Evolutionary conservation across 1,284 basidiomycete genomes (phyloP).

Genomic region (Fistulina hepatica): DNA sequence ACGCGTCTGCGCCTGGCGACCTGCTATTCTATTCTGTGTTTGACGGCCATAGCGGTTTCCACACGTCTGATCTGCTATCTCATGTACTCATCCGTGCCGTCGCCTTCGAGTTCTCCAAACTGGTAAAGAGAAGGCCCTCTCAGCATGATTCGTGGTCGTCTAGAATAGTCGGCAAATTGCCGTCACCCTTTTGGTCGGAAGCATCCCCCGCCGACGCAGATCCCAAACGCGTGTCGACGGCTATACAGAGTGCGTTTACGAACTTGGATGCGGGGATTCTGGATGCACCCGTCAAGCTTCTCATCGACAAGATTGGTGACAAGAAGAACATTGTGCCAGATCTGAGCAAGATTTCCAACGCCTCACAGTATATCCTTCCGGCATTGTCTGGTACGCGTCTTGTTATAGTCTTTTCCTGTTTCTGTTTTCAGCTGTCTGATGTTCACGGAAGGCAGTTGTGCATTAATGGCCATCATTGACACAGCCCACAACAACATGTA

Average conservation of each 20-base stretch:
- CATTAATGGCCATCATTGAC: conserved; percentile 78
- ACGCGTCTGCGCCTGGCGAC: conserved; percentile 62
- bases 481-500: conserved; percentile 73
- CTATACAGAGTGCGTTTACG: conserved; percentile 71
- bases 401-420: too few relatives aligned
- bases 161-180: conserved; percentile 13
- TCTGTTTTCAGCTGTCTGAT: too few relatives aligned
- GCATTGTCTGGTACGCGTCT: too few relatives aligned
- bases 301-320: conserved; percentile 46
- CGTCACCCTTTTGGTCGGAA: conserved; percentile 24
- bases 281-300: conserved; percentile 64
- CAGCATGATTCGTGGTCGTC: conserved; percentile 23
- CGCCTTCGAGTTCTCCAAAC: conserved; percentile 59
- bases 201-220: conserved; percentile 37
- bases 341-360: too few relatives aligned
- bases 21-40: conserved; percentile 80
- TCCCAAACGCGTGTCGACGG: conserved; percentile 52
- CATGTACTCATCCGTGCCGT: conserved; percentile 83
- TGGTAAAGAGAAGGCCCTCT: conserved; percentile 31
- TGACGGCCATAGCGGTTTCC: conserved; percentile 83
- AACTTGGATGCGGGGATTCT: conserved; percentile 73
- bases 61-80: conserved; percentile 81
- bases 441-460: conserved; percentile 86
- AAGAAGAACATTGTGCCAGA: conserved; percentile 50
- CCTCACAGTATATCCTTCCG: too few relatives aligned